Conservation (phyloP, 1,284 basidiomycete genomes). For the Polyporus tsugae region DNA sequence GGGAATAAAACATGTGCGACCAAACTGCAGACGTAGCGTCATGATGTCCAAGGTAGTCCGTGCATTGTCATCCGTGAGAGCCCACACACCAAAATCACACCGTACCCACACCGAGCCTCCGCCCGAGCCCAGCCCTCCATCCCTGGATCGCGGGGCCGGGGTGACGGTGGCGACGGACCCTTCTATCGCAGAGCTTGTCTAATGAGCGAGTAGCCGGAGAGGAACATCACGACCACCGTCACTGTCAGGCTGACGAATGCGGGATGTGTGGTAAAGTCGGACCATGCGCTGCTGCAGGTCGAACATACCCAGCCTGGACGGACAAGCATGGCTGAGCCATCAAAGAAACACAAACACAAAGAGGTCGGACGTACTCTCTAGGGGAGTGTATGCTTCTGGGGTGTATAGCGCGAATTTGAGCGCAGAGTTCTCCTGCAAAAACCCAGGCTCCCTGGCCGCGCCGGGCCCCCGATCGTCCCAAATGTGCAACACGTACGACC, state of each 20-base stretch:
- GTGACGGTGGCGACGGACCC: neutral
- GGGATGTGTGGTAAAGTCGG: slow-evolving; percentile 63
- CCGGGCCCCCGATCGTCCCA: slow-evolving; percentile 81
- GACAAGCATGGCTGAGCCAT: neutral
- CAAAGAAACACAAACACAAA: slow-evolving; percentile 24
- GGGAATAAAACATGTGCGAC: slow-evolving; percentile 22
- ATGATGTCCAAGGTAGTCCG: slow-evolving; percentile 29
- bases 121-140: slow-evolving; percentile 3
- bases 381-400: slow-evolving; percentile 78
- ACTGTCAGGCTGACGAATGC: slow-evolving; percentile 70
- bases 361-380: slow-evolving; percentile 66
- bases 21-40: slow-evolving; percentile 33
- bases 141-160: neutral
- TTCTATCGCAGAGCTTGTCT: slow-evolving; percentile 45
- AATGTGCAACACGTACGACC: slow-evolving; percentile 80
- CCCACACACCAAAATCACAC: slow-evolving; percentile 17
- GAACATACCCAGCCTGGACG: slow-evolving; percentile 78
- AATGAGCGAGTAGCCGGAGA: slow-evolving; percentile 75
- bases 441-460: slow-evolving; percentile 67
- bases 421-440: slow-evolving; percentile 73
- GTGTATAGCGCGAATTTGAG: slow-evolving; percentile 88
- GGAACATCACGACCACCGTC: slow-evolving; percentile 74
- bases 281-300: slow-evolving; percentile 66
- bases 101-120: slow-evolving; percentile 8
- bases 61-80: slow-evolving; percentile 28